Evolutionary conservation across 1,139 yeast genomes (phyloP), one percentile per base, ranked within the genome.

Genomic region (Eremothecium sinecaudum): DNA sequence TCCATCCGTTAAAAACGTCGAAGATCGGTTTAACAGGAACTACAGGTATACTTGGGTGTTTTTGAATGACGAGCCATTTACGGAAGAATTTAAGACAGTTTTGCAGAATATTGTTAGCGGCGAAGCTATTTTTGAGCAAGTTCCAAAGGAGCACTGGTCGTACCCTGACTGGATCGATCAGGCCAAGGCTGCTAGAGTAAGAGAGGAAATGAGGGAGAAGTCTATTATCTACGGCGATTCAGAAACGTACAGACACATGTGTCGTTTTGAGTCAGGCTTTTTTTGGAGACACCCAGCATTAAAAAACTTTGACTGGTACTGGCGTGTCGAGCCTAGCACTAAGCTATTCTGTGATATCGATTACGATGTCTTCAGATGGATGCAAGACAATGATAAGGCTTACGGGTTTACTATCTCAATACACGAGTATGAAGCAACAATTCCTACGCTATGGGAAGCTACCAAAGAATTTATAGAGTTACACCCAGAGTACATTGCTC

Each of bases 321-420:
- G 96, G 95, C 77, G 96, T 62, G 94, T 86, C 36, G 96, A 87
- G 61, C 96, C 95, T 20, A 80, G 75, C 51, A 74, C 79, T 52
- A 67, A 71, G 53, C 66, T 83, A 36, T 77, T 63, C 57, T 84
- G 94, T 66, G 92, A 83, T 56, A 66, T 84, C 47, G 75, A 78
- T 49, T 79, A 80, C 53, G 94, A 84, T 58, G 69, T 82, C 24
- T 84, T 84, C 69, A 72, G 76, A 60, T 79, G 70, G 62, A 81
- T 84, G 94, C 73, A 74, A 42, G 86, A 79, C 44, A 75, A 81
- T 53, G 65, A 71, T 38, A 75, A 79, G 61, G 71, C 63, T 37
- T 84, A 83, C 51, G 80, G 86, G 14, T 84, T 81, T 62, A 79
- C 92, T 28, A 78, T 86, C 42, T 66, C 94, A 4, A 71, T 84